Base-by-base conservation (phyloP, 306 rosid genomes). In the Phaseolus lunatus region DNA sequence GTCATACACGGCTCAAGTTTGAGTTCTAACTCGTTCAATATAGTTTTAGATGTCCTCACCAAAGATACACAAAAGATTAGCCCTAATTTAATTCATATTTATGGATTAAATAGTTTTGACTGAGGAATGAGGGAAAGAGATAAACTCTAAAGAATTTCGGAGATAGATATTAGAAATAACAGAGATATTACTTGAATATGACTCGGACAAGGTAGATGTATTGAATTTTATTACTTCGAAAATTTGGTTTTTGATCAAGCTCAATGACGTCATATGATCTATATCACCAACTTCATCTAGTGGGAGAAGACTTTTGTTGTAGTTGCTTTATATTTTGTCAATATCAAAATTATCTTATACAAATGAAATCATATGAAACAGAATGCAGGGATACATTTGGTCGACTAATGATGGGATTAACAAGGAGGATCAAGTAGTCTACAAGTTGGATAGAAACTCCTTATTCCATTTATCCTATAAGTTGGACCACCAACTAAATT, bases 381-480 rank as follows among this genome's bases (percentile, higher is more conserved):
- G 45, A 41, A 41, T 9, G 45, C 13, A 41, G 45, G 45, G 45
- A 41, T 0, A 41, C 12, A 7, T 41, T 7, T 41, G 45, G 14
- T 41, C 45, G 10, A 9, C 13, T 41, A 41, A 41, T 41, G 13
- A 41, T 41, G 13, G 45, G 76, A 57, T 78, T 19, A 67, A 59
- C 16, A 50, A 73, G 72, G 57, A 20, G 35, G 69, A 65, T 19
- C 67, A 70, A 26, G 59, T 70, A 49, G 49, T 54, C 24, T 29
- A 56, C 66, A 56, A 54, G 18, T 53, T 64, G 63, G 65, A 29
- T 65, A 49, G 79, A 65, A 58, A 57, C 49, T 53, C 33, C 56
- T 54, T 65, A 71, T 35, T 33, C 71, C 76, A 82, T 45, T 27
- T 47, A 52, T 65, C 76, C 70, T 54, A 45, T 56, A 82, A 56